Evolutionary conservation across 2,329 filamentous ascomycete species (phyloP).

Genomic region (Rutstroemia sp.): DNA sequence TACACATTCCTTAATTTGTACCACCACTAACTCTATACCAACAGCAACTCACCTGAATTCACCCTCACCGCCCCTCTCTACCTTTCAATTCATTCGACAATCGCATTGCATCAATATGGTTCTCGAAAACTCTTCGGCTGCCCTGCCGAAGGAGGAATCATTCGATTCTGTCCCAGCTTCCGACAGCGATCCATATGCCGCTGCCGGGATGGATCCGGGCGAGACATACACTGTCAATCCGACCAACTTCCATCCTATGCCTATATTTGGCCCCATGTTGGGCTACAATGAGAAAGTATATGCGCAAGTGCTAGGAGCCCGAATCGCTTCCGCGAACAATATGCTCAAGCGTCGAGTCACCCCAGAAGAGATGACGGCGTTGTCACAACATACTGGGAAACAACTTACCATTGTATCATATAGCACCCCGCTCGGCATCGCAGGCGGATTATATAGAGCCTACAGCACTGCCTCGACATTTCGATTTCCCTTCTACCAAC

Average conservation of each 20-base stretch:
- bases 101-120: slow-evolving; percentile 16
- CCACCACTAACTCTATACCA: background rate
- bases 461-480: slow-evolving; percentile 18
- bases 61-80: slow-evolving; percentile 10
- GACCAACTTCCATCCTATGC: slow-evolving; percentile 19
- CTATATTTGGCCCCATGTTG: slow-evolving; percentile 20
- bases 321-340: slow-evolving; percentile 1
- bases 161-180: slow-evolving; percentile 20
- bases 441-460: slow-evolving; percentile 21
- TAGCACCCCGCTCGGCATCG: slow-evolving; percentile 16
- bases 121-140: slow-evolving; percentile 20
- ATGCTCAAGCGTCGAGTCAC: slow-evolving; percentile 17
- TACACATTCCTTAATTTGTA: background rate
- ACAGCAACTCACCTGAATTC: background rate
- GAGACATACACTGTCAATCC: slow-evolving; percentile 5
- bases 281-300: slow-evolving; percentile 14
- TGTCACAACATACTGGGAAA: slow-evolving; percentile 24
- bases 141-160: slow-evolving; percentile 11
- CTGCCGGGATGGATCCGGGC: background rate
- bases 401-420: slow-evolving; percentile 24
- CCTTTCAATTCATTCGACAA: background rate
- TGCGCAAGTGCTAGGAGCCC: background rate
- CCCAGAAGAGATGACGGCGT: slow-evolving; percentile 24
- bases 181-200: slow-evolving; percentile 24
- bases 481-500: slow-evolving; percentile 27